These are phyloP conservation scores for Diplodia corticola DNA, from an alignment of 2,329 filamentous ascomycete species.

Conservation along the genomic window DNA sequence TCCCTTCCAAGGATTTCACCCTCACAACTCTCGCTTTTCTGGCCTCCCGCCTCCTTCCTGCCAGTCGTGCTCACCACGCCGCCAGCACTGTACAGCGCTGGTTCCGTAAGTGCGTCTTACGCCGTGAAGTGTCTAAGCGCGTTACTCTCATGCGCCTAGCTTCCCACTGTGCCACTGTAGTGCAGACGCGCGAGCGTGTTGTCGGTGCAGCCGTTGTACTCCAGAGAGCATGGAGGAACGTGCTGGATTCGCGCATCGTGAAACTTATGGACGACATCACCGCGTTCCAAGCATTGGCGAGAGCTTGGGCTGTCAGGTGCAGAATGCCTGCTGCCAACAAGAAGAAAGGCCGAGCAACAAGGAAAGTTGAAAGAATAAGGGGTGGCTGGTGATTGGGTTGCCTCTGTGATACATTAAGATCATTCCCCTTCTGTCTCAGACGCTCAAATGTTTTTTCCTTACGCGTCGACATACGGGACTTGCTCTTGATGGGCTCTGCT, in stretches of 20 bases:
- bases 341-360: constrained; percentile 32
- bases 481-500: too few species aligned
- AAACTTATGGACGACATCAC: constrained; percentile 41
- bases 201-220: constrained; percentile 44
- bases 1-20: constrained; percentile 58
- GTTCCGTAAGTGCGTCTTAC: constrained; percentile 46
- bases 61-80: constrained; percentile 52
- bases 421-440: too few species aligned
- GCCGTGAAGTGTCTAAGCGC: constrained; percentile 35
- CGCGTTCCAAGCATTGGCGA: constrained; percentile 46
- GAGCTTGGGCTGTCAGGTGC: constrained; percentile 43
- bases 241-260: constrained; percentile 39
- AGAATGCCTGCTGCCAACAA: constrained; percentile 27
- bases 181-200: constrained; percentile 46
- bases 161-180: constrained; percentile 50
- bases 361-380: constrained; percentile 37
- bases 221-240: constrained; percentile 46
- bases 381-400: constrained; percentile 32
- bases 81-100: constrained; percentile 54
- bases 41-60: constrained; percentile 57
- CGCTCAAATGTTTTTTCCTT: too few species aligned
- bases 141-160: constrained; percentile 46
- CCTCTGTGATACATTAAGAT: too few species aligned
- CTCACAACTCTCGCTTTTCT: constrained; percentile 60
- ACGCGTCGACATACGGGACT: too few species aligned